Evolutionary conservation across 805 yeast genomes (phyloP).

Genomic region (Candida maltosa): DNA sequence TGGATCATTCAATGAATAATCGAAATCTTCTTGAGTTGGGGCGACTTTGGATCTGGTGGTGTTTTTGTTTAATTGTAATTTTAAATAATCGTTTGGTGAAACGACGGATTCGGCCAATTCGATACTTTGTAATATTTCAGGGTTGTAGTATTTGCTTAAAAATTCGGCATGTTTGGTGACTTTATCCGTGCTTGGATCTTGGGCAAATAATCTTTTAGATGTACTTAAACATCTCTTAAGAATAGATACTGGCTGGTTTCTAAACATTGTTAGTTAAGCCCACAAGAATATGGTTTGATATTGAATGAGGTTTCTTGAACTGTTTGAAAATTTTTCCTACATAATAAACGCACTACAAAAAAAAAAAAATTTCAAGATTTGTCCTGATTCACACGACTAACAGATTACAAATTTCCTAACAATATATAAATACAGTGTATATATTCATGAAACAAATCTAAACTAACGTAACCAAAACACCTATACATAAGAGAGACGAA

Average conservation of each 20-base stretch:
- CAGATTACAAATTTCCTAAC: too few species aligned
- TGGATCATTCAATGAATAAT: constrained; percentile 67
- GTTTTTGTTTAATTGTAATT: constrained; percentile 29
- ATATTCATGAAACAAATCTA: too few species aligned
- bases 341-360: too few species aligned
- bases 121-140: constrained; percentile 77
- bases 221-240: constrained; percentile 5
- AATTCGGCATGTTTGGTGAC: constrained; percentile 47
- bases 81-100: constrained; percentile 57
- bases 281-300: too few species aligned
- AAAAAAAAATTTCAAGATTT: too few species aligned
- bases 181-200: constrained; percentile 10
- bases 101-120: constrained; percentile 75
- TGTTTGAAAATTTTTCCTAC: too few species aligned
- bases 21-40: constrained; percentile 62
- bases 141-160: constrained; percentile 75
- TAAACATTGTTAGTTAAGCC: too few species aligned
- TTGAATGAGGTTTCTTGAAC: too few species aligned
- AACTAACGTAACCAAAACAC: too few species aligned
- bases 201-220: neutral
- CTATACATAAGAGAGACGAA: too few species aligned
- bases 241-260: constrained; percentile 2
- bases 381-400: too few species aligned
- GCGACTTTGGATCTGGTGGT: constrained; percentile 49
- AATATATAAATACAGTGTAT: too few species aligned